These are phyloP conservation scores for Dalbergia cochinchinensis DNA, from an alignment of 306 rosid genomes.

Conservation along the genomic window DNA sequence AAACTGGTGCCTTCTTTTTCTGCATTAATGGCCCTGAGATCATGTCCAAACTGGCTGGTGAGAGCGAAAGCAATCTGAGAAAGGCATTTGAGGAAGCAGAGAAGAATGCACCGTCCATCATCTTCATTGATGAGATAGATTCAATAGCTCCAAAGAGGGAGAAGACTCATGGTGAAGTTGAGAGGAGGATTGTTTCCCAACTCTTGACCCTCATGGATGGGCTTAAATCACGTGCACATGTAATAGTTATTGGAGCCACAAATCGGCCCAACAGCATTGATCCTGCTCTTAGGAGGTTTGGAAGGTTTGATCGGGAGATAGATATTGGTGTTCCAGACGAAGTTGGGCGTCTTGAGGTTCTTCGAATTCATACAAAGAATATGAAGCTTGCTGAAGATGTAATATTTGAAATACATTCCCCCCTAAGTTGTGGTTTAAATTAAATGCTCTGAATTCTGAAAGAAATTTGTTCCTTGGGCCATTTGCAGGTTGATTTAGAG, in stretches of 20 bases:
- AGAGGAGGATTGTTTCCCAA: slow-evolving; percentile 97
- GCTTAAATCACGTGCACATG: slow-evolving; percentile 90
- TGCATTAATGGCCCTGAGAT: slow-evolving; percentile 97
- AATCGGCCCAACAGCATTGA: slow-evolving; percentile 98
- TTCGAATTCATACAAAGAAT: slow-evolving; percentile 95
- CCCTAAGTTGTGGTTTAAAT: slow-evolving; percentile 9
- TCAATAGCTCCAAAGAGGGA: slow-evolving; percentile 98
- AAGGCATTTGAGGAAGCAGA: slow-evolving; percentile 99
- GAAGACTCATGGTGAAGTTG: slow-evolving; percentile 99
- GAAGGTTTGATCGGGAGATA: slow-evolving; percentile 96
- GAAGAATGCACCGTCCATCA: slow-evolving; percentile 98
- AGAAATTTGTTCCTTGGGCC: background rate
- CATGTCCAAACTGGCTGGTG: slow-evolving; percentile 96
- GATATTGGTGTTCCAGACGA: slow-evolving; percentile 98
- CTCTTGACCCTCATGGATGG: slow-evolving; percentile 99
- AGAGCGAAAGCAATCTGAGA: slow-evolving; percentile 96
- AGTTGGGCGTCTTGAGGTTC: slow-evolving; percentile 95
- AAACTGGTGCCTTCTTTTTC: slow-evolving; percentile 98
- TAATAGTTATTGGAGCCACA: slow-evolving; percentile 96
- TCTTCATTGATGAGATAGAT: slow-evolving; percentile 94
- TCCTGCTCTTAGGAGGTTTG: slow-evolving; percentile 97
- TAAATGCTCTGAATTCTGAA: slow-evolving; percentile 18
- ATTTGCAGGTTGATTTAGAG: slow-evolving; percentile 87
- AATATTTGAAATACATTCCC: slow-evolving; percentile 38
- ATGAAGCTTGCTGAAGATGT: slow-evolving; percentile 98